Conservation (phyloP, 352 stramenopile genomes). For the Globisporangium canariense region DNA sequence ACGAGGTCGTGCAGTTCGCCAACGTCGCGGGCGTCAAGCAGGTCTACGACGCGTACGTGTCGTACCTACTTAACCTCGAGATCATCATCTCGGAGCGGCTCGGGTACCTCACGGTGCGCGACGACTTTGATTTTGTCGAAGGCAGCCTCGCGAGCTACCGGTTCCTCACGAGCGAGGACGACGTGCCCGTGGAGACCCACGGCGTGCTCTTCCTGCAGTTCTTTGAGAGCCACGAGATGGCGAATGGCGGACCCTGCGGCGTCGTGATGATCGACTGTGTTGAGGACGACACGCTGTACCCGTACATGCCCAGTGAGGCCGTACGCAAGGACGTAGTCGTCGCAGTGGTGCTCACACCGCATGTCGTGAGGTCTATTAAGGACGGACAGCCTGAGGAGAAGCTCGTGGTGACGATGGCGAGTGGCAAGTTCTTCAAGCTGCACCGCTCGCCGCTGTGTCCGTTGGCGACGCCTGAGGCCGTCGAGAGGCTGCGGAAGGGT, state of each 20-base stretch:
- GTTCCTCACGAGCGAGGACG: neutral
- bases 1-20: constrained; percentile 38
- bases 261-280: neutral
- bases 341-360: neutral
- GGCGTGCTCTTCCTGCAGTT: neutral
- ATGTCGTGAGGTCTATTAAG: neutral
- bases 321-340: neutral
- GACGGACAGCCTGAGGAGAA: neutral
- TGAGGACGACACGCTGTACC: neutral
- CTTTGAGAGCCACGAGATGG: neutral
- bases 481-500: neutral
- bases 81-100: constrained; percentile 35
- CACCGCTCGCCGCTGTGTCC: neutral
- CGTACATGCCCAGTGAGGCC: neutral
- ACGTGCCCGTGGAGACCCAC: neutral
- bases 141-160: neutral
- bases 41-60: constrained; percentile 34
- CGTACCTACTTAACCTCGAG: constrained; percentile 36
- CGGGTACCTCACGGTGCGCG: constrained; percentile 1
- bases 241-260: neutral
- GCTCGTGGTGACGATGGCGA: neutral
- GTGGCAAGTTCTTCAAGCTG: neutral
- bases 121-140: neutral
- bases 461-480: neutral
- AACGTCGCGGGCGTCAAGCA: constrained; percentile 24